Conservation (phyloP, 2,329 filamentous ascomycete species). For the Didymella sp. region DNA sequence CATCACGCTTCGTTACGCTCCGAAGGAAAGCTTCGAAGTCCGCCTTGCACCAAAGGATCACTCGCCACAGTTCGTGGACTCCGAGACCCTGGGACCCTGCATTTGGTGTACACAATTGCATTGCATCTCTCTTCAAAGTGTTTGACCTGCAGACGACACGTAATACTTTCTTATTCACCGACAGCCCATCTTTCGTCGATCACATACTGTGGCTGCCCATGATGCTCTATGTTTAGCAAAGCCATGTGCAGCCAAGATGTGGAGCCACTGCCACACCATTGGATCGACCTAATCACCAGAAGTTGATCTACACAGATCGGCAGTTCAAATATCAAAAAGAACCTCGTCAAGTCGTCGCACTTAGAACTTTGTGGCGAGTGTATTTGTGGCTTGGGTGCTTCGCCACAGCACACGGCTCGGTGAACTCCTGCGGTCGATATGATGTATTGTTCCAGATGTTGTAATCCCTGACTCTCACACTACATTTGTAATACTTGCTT, state of each 20-base stretch:
- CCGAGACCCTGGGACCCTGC: constrained; percentile 13
- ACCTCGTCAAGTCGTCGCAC: neutral
- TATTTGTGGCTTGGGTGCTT: constrained; percentile 1
- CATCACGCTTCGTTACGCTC: neutral
- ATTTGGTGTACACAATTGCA: neutral
- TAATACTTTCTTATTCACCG: constrained; percentile 6
- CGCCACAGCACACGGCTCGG: constrained; percentile 23
- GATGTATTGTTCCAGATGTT: neutral
- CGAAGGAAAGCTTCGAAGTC: neutral
- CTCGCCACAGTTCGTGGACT: constrained; percentile 19
- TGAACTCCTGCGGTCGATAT: neutral
- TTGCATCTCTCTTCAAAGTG: neutral
- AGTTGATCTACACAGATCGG: constrained; percentile 10
- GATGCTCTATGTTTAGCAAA: constrained; percentile 16
- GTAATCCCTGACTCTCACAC: constrained; percentile 1
- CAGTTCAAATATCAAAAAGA: constrained; percentile 3
- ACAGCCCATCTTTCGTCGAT: constrained; percentile 10
- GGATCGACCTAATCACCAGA: constrained; percentile 9
- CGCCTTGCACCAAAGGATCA: constrained; percentile 3
- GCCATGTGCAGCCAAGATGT: constrained; percentile 6
- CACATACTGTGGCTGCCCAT: constrained; percentile 1
- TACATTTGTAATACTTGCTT: neutral
- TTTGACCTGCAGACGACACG: constrained; percentile 19
- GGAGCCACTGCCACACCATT: constrained; percentile 6
- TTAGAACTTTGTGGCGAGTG: constrained; percentile 19